Evolutionary conservation across 257 asterid genomes (phyloP).

Genomic region (Vinca minor): DNA sequence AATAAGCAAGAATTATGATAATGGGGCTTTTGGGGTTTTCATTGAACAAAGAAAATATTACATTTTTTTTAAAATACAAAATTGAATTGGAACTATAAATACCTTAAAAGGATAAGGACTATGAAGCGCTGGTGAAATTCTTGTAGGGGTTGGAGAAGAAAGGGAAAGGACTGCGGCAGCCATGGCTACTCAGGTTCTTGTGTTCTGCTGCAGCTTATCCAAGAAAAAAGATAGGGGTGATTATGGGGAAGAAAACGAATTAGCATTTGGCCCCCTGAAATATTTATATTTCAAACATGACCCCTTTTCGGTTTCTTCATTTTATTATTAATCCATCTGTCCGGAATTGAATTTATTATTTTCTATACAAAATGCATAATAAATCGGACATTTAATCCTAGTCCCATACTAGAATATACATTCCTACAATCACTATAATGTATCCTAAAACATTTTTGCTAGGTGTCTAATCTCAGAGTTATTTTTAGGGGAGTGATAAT

Average conservation of each 20-base stretch:
- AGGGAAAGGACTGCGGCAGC: conserved; percentile 63
- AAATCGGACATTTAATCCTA: no score
- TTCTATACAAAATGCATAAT: no score
- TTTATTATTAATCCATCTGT: no score
- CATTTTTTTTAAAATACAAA: not conserved
- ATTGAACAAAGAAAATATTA: not conserved
- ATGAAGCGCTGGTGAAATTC: conserved; percentile 21
- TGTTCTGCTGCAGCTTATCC: conserved; percentile 5
- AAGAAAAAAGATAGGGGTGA: conserved; percentile 20
- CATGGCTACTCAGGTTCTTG: conserved; percentile 28
- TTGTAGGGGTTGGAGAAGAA: conserved; percentile 27
- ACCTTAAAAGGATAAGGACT: conserved; percentile 57
- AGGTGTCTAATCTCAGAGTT: no score
- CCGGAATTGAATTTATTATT: no score
- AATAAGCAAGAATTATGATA: conserved; percentile 7
- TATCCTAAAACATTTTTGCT: no score
- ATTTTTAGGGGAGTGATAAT: no score
- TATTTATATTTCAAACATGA: no score
- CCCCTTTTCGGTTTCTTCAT: no score
- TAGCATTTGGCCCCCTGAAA: conserved; percentile 3
- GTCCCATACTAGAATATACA: no score
- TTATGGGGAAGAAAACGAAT: conserved; percentile 1
- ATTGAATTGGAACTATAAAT: conserved; percentile 5
- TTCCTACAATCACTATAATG: no score
- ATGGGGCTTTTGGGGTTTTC: not conserved